Evolutionary conservation across 768 basidiomycete genomes (phyloP).

Genomic region (Lactarius hengduanensis): DNA sequence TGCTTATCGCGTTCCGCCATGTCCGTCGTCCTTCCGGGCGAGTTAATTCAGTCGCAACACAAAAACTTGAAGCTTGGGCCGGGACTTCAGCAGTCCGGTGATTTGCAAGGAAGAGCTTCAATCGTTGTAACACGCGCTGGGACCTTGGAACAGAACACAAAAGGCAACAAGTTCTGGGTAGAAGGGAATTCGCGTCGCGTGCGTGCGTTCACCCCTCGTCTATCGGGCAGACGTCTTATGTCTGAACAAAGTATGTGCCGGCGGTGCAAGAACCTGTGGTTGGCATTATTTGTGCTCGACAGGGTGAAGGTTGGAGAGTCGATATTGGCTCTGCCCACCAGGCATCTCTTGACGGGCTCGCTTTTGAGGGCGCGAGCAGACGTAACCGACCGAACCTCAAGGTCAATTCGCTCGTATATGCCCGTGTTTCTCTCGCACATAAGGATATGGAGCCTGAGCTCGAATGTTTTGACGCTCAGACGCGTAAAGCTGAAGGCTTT

Average conservation of each 20-base stretch:
- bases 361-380: conserved; percentile 96
- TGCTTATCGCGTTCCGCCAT: conserved; percentile 37
- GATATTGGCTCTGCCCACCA: conserved; percentile 90
- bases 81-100: conserved; percentile 58
- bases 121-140: conserved; percentile 69
- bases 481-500: conserved; percentile 88
- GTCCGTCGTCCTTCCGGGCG: conserved; percentile 78
- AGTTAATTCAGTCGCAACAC: conserved; percentile 68
- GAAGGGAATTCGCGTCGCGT: conserved; percentile 85
- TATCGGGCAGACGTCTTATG: conserved; percentile 4
- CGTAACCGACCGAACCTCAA: conserved; percentile 92
- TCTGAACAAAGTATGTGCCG: conserved; percentile 72
- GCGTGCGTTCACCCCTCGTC: conserved; percentile 37
- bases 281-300: conserved; percentile 73
- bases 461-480: conserved; percentile 93
- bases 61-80: conserved; percentile 86
- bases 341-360: conserved; percentile 83
- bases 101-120: conserved; percentile 34
- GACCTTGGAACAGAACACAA: conserved; percentile 62
- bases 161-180: conserved; percentile 83
- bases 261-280: conserved; percentile 88
- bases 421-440: conserved; percentile 88
- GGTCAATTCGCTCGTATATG: conserved; percentile 91
- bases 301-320: conserved; percentile 89
- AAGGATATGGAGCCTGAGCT: conserved; percentile 99